These are phyloP conservation scores for Ilyonectria mors-panacis DNA, from an alignment of 2,329 filamentous ascomycete species.

Conservation along the genomic window DNA sequence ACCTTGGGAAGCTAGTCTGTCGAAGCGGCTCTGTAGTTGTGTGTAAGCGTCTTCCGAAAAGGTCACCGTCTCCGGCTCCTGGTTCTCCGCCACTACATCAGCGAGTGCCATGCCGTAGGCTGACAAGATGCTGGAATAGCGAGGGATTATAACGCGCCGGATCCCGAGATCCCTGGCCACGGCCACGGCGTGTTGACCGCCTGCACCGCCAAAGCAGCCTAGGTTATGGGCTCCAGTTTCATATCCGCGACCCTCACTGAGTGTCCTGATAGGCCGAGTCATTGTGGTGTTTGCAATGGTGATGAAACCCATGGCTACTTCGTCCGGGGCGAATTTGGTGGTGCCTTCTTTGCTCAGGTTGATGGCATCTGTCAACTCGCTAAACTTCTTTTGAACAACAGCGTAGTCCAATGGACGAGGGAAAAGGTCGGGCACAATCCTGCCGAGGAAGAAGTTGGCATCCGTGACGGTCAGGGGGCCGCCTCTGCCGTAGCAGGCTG, in stretches of 20 bases:
- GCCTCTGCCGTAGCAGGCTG: constrained; percentile 78
- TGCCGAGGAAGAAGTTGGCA: constrained; percentile 76
- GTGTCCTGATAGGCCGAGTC: constrained; percentile 53
- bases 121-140: constrained; percentile 60
- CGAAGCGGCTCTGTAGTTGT: constrained; percentile 1
- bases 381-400: constrained; percentile 54
- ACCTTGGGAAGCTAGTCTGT: constrained; percentile 3
- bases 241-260: constrained; percentile 54
- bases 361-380: constrained; percentile 55
- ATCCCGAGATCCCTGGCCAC: constrained; percentile 58
- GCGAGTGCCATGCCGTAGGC: constrained; percentile 43
- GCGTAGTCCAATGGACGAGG: constrained; percentile 65
- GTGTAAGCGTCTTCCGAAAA: constrained; percentile 7
- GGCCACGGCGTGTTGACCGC: constrained; percentile 57
- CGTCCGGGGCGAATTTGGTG: constrained; percentile 43
- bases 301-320: constrained; percentile 55
- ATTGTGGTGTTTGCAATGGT: constrained; percentile 55
- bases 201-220: constrained; percentile 53
- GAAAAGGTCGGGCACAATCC: constrained; percentile 71
- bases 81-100: constrained; percentile 57
- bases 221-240: constrained; percentile 53
- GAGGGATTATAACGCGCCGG: constrained; percentile 56
- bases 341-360: constrained; percentile 53
- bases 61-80: constrained; percentile 36
- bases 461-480: constrained; percentile 80